Evolutionary conservation across 805 yeast genomes (phyloP).

Genomic region (Grigorovia transvaalensis): DNA sequence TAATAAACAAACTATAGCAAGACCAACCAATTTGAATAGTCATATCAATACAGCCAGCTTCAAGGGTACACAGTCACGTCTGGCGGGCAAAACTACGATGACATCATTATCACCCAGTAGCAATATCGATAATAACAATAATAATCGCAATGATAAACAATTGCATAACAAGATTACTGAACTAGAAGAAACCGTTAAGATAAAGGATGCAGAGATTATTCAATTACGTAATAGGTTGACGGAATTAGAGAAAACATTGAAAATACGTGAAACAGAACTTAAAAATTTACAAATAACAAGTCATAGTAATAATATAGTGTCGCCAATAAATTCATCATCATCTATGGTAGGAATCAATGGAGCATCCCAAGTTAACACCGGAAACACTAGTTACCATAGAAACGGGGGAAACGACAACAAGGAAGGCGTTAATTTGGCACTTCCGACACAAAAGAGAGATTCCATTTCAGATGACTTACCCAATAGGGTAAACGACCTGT

Average conservation of each 20-base stretch:
- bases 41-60: neutral
- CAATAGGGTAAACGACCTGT: neutral
- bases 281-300: neutral
- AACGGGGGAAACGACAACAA: neutral
- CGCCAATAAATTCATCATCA: neutral
- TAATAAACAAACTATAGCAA: neutral
- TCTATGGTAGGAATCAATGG: neutral
- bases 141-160: neutral
- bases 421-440: neutral
- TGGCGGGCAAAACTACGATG: neutral
- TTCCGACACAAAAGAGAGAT: neutral
- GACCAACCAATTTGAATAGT: neutral
- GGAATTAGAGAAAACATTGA: neutral
- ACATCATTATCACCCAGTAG: neutral
- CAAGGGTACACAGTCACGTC: neutral
- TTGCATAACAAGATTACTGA: neutral
- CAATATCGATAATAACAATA: too few relatives aligned
- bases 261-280: neutral
- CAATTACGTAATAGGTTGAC: neutral
- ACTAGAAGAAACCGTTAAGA: neutral
- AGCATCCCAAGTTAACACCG: too few relatives aligned
- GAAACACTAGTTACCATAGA: neutral
- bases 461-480: neutral
- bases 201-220: neutral
- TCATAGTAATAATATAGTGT: neutral